Conservation (phyloP, 2,329 filamentous ascomycete species). For the Scytalidium lignicola region DNA sequence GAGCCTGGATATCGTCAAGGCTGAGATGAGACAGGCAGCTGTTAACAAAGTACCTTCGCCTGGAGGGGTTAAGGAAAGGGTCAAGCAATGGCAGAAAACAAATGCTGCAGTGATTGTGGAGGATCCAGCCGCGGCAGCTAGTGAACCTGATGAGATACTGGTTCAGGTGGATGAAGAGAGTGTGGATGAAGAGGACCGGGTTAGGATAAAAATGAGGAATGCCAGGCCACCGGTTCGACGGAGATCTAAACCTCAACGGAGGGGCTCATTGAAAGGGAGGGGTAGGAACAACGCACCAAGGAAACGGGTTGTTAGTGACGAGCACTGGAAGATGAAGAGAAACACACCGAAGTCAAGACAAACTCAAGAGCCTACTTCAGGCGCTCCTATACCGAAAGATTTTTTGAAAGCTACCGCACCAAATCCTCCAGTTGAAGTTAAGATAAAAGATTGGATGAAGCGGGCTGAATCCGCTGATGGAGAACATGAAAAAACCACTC, state of each 20-base stretch:
- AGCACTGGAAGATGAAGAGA: constrained; percentile 63
- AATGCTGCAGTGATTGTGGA: constrained; percentile 61
- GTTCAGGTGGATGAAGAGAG: constrained; percentile 55
- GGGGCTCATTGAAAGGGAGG: constrained; percentile 1
- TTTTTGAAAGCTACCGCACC: constrained; percentile 48
- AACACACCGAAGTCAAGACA: constrained; percentile 40
- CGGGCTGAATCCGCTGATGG: constrained; percentile 12
- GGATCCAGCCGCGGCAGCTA: constrained; percentile 43
- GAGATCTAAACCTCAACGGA: not conserved
- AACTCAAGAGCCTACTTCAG: constrained; percentile 36
- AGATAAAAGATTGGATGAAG: constrained; percentile 57
- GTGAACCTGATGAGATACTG: constrained; percentile 57
- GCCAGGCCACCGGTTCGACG: not conserved
- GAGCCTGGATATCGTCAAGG: constrained; percentile 54
- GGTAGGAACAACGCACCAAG: constrained; percentile 48
- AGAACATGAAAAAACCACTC: constrained; percentile 4
- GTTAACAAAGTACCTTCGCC: constrained; percentile 57
- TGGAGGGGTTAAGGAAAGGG: constrained; percentile 68
- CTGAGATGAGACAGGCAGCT: constrained; percentile 44
- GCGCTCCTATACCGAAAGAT: constrained; percentile 45
- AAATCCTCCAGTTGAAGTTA: constrained; percentile 52
- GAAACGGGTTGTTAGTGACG: constrained; percentile 90
- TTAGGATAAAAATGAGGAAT: constrained; percentile 36
- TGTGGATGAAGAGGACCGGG: constrained; percentile 56
- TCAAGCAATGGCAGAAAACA: constrained; percentile 79